Conservation (phyloP, 345 rosid species). For the Reutealis trisperma region DNA sequence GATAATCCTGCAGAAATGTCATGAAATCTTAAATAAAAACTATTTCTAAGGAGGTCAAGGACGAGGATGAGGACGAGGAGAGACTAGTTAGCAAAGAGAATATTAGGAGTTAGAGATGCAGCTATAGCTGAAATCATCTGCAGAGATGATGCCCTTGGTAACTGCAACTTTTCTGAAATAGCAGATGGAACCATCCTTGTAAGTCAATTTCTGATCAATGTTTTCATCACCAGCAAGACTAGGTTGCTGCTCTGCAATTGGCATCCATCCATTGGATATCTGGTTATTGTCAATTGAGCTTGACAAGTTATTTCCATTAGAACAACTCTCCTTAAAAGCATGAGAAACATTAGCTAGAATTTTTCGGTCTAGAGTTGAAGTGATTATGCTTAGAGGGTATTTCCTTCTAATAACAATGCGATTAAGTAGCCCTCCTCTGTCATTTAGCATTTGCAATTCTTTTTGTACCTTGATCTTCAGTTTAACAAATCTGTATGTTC, state of each 20-base stretch:
- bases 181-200: constrained; percentile 19
- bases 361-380: background rate
- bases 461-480: constrained; percentile 14
- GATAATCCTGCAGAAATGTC: background rate
- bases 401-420: background rate
- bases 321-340: background rate
- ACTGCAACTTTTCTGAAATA: constrained; percentile 15
- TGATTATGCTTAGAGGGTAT: background rate
- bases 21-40: too few relatives aligned
- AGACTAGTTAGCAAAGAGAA: background rate
- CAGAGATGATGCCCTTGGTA: constrained; percentile 2
- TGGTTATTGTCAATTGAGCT: background rate
- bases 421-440: constrained; percentile 12
- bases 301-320: background rate
- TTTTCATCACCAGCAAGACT: background rate
- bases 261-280: background rate
- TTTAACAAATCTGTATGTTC: background rate
- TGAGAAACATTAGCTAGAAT: background rate
- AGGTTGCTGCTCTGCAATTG: background rate
- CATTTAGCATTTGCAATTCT: constrained; percentile 16
- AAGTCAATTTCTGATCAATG: constrained; percentile 15
- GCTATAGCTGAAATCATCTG: constrained; percentile 10
- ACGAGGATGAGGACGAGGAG: too few relatives aligned
- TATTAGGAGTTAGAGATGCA: background rate
- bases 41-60: too few relatives aligned